Evolutionary conservation across 768 basidiomycete species (phyloP).

Genomic region (Saitozyma sp.): DNA sequence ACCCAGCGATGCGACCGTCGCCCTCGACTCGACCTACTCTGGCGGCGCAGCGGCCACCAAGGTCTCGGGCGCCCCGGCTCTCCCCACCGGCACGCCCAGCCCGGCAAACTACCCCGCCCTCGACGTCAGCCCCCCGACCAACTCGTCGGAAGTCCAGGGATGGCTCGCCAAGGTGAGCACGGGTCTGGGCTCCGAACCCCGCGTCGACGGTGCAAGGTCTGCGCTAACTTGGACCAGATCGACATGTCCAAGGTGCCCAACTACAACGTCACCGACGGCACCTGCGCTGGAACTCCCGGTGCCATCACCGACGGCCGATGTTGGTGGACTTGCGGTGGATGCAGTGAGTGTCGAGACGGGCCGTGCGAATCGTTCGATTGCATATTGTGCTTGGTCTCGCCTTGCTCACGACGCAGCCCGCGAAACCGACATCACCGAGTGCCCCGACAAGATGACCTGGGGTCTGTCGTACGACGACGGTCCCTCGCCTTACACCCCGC

Average conservation of each 20-base stretch:
- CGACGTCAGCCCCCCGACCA: slow-evolving; percentile 44
- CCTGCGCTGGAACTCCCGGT: slow-evolving; percentile 64
- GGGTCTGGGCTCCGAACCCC: slow-evolving; percentile 35
- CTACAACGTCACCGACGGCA: slow-evolving; percentile 38
- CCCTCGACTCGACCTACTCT: slow-evolving; percentile 44
- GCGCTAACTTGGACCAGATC: slow-evolving; percentile 56
- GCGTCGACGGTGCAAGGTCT: slow-evolving; percentile 55
- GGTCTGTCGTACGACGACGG: slow-evolving; percentile 66
- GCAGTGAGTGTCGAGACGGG: slow-evolving; percentile 52
- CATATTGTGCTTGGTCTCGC: background rate
- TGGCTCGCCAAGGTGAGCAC: slow-evolving; percentile 41
- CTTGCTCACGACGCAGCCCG: slow-evolving; percentile 40
- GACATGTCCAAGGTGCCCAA: slow-evolving; percentile 42
- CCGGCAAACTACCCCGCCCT: slow-evolving; percentile 49
- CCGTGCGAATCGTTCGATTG: background rate
- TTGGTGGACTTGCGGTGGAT: slow-evolving; percentile 82
- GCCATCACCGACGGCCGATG: slow-evolving; percentile 63
- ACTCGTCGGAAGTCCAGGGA: slow-evolving; percentile 47
- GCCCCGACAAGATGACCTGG: slow-evolving; percentile 66
- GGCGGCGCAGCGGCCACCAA: slow-evolving; percentile 36
- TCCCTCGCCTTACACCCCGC: slow-evolving; percentile 73
- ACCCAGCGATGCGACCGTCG: slow-evolving; percentile 30
- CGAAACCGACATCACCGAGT: slow-evolving; percentile 69
- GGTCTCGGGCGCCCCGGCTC: slow-evolving; percentile 41
- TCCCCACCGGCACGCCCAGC: slow-evolving; percentile 33